A percentile compares a stretch with the other conserved stretches of the same genome.
These are phyloP conservation scores for Closterium sp. DNA, from an alignment of 139 green algal species.

Conservation along the genomic window DNA sequence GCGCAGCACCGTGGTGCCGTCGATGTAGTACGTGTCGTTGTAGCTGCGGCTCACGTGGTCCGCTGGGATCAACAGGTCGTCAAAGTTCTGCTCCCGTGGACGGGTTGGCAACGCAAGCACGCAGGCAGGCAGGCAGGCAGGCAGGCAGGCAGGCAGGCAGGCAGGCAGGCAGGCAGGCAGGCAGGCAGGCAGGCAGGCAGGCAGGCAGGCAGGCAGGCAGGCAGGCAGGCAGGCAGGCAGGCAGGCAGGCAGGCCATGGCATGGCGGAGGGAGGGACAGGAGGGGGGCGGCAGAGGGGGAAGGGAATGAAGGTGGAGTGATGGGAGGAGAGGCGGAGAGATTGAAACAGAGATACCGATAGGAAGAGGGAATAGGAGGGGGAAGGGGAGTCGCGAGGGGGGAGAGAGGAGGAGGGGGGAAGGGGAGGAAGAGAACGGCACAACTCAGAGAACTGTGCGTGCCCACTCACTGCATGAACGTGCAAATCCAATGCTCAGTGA, in stretches of 20 bases:
- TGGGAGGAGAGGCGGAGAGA: background rate
- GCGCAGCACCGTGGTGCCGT: slow-evolving; percentile 71
- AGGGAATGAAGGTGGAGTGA: background rate
- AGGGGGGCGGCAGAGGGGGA: background rate
- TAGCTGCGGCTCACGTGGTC: slow-evolving; percentile 84
- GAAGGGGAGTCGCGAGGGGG: background rate
- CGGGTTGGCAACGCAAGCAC: background rate
- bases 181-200: background rate
- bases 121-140: background rate
- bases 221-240: background rate
- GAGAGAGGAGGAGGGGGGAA: background rate
- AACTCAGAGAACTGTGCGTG: too few species aligned
- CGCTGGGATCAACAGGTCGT: slow-evolving; percentile 84
- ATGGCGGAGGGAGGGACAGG: background rate
- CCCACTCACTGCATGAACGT: background rate
- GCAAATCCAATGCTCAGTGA: background rate
- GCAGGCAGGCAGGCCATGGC: background rate
- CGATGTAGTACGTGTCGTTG: slow-evolving; percentile 99
- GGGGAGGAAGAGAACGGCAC: too few species aligned
- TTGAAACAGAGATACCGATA: background rate
- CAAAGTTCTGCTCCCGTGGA: slow-evolving; percentile 54
- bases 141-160: background rate
- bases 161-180: background rate
- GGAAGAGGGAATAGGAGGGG: background rate
- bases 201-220: background rate